These are phyloP conservation scores for Beauveria sp. DNA, from an alignment of 2,329 filamentous ascomycete genomes.

Conservation along the genomic window DNA sequence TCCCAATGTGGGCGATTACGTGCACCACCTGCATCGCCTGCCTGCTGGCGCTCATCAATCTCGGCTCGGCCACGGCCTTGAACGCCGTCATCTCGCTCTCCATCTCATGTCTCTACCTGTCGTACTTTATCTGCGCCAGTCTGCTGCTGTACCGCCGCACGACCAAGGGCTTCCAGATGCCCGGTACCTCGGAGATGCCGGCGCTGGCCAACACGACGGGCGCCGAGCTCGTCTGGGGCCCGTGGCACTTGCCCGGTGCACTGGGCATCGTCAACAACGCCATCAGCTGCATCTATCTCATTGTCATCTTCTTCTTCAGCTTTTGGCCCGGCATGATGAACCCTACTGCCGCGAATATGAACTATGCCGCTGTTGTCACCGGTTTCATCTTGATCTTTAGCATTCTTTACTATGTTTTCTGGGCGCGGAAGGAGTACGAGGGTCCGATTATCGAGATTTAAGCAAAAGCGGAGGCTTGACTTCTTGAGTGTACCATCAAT, in stretches of 20 bases:
- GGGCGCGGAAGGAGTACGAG: slow-evolving; percentile 35
- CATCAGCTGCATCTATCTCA: slow-evolving; percentile 44
- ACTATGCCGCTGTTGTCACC: slow-evolving; percentile 6
- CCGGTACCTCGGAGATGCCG: slow-evolving; percentile 18
- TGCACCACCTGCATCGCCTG: slow-evolving; percentile 21
- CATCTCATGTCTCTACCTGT: slow-evolving; percentile 24
- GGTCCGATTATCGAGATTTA: slow-evolving; percentile 31
- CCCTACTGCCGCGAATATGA: neutral
- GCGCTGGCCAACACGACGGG: slow-evolving; percentile 23
- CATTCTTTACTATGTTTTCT: slow-evolving; percentile 36
- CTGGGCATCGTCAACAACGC: slow-evolving; percentile 47
- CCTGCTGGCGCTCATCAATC: slow-evolving; percentile 26
- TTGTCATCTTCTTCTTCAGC: slow-evolving; percentile 49
- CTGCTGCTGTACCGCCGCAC: slow-evolving; percentile 25
- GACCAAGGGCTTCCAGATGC: slow-evolving; percentile 20
- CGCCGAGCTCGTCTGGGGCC: slow-evolving; percentile 39
- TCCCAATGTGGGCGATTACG: slow-evolving; percentile 22
- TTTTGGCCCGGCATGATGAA: slow-evolving; percentile 34
- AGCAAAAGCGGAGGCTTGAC: neutral
- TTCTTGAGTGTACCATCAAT: neutral
- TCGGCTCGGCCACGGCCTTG: slow-evolving; percentile 24
- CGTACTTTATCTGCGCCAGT: slow-evolving; percentile 23
- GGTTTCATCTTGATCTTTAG: slow-evolving; percentile 30
- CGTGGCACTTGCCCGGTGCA: slow-evolving; percentile 43
- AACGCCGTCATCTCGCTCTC: slow-evolving; percentile 23